These are phyloP conservation scores for Terfezia claveryi DNA, from an alignment of 495 filamentous ascomycete genomes.

Conservation along the genomic window DNA sequence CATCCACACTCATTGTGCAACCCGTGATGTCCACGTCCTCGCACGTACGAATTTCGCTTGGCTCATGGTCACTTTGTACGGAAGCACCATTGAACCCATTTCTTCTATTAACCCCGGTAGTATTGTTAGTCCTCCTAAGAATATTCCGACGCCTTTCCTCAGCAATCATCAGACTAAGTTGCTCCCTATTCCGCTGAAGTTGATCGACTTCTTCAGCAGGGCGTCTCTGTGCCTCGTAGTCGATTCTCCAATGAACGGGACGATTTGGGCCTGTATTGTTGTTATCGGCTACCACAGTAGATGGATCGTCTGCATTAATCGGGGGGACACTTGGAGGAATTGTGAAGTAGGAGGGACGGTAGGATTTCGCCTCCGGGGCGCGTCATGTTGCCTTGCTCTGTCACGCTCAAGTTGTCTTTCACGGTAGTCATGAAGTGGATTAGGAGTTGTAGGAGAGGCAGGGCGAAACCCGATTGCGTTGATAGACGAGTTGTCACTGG, in stretches of 20 bases:
- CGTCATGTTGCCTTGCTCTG: slow-evolving; percentile 13
- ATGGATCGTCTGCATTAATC: too few relatives aligned
- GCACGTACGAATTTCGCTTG: not conserved
- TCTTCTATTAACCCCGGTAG: not conserved
- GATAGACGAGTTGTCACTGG: too few relatives aligned
- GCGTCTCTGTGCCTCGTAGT: slow-evolving; percentile 31
- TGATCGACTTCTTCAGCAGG: slow-evolving; percentile 10
- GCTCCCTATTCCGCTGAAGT: slow-evolving; percentile 12
- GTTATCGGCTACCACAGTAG: too few relatives aligned
- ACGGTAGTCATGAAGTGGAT: slow-evolving; percentile 14
- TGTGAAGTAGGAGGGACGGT: not conserved
- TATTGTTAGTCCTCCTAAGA: slow-evolving; percentile 2
- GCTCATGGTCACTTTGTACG: not conserved
- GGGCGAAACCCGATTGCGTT: too few relatives aligned
- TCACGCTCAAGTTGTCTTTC: slow-evolving; percentile 11
- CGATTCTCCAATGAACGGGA: slow-evolving; percentile 14
- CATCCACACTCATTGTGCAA: slow-evolving; percentile 16
- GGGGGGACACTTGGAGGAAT: too few relatives aligned
- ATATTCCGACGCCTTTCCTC: slow-evolving; percentile 12
- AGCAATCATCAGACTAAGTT: slow-evolving; percentile 11
- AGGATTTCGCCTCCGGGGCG: slow-evolving; percentile 15
- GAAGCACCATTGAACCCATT: not conserved
- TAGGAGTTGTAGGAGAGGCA: not conserved
- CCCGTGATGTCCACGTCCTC: slow-evolving; percentile 19
- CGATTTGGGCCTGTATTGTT: not conserved